Percentiles rank a stretch among this genome's conserved stretches.
Conservation (phyloP, 2,329 filamentous ascomycete species). For the Gaeumannomyces tritici region DNA sequence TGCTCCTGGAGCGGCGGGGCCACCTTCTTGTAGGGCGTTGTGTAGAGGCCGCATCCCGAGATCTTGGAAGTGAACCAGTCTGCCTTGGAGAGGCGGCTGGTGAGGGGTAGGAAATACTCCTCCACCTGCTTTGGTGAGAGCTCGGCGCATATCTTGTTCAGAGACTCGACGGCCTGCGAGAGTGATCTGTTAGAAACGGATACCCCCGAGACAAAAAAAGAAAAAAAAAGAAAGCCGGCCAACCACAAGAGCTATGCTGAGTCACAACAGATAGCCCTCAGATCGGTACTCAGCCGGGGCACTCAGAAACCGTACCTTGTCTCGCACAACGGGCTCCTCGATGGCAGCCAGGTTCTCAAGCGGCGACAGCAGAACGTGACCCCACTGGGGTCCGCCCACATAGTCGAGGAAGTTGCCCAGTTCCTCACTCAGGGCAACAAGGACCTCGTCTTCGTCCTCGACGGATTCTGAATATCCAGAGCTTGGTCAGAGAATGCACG, state of each 20-base stretch:
- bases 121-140: conserved; percentile 89
- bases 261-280: not conserved
- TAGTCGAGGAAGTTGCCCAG: conserved; percentile 96
- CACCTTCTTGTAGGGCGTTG: conserved; percentile 85
- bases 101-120: conserved; percentile 93
- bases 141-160: conserved; percentile 97
- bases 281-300: not conserved
- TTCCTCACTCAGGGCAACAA: conserved; percentile 94
- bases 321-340: conserved; percentile 92
- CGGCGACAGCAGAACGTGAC: conserved; percentile 91
- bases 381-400: conserved; percentile 86
- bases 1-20: conserved; percentile 80
- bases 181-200: conserved; percentile 1
- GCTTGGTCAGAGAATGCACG: not conserved
- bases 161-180: conserved; percentile 86
- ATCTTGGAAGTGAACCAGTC: conserved; percentile 99
- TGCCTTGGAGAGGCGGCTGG: conserved; percentile 92
- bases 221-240: too few species aligned
- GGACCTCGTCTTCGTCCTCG: conserved; percentile 96
- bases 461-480: conserved; percentile 66
- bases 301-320: conserved; percentile 60
- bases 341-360: conserved; percentile 97
- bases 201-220: not conserved
- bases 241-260: not conserved
- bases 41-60: conserved; percentile 92